Percentiles rank a stretch among this genome's conserved stretches.
These are phyloP conservation scores for Ligustrum vulgare DNA, from an alignment of 257 asterid genomes.

Conservation along the genomic window DNA sequence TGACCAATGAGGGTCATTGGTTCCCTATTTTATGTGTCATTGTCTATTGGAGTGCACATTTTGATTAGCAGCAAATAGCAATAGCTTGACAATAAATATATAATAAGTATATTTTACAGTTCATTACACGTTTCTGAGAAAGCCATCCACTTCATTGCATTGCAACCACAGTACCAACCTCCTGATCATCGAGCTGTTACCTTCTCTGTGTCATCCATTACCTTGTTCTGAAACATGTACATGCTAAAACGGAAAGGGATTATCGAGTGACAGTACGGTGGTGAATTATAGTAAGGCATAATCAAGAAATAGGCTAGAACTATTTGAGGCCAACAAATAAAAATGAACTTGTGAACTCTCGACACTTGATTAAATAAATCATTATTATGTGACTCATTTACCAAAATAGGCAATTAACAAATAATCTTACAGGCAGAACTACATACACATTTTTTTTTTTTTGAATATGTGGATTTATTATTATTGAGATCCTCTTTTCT, in stretches of 20 bases:
- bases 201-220: not conserved
- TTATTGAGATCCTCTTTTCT: not conserved
- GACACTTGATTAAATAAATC: not conserved
- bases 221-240: not conserved
- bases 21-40: not conserved
- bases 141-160: not conserved
- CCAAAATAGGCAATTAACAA: not conserved
- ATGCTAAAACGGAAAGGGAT: not conserved
- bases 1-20: constrained; percentile 1
- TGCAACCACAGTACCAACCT: not conserved
- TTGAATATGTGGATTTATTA: not conserved
- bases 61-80: not conserved
- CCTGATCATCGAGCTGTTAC: not conserved
- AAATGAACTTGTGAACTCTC: not conserved
- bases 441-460: not conserved
- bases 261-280: not conserved
- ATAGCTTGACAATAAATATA: not conserved
- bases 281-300: not conserved
- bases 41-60: constrained; percentile 8
- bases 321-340: not conserved
- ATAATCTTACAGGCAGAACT: not conserved
- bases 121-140: not conserved
- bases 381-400: not conserved
- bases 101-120: not conserved
- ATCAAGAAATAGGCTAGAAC: not conserved